Evolutionary conservation across 2,329 filamentous ascomycete species (phyloP).

Genomic region (Samsoniella hepiali): DNA sequence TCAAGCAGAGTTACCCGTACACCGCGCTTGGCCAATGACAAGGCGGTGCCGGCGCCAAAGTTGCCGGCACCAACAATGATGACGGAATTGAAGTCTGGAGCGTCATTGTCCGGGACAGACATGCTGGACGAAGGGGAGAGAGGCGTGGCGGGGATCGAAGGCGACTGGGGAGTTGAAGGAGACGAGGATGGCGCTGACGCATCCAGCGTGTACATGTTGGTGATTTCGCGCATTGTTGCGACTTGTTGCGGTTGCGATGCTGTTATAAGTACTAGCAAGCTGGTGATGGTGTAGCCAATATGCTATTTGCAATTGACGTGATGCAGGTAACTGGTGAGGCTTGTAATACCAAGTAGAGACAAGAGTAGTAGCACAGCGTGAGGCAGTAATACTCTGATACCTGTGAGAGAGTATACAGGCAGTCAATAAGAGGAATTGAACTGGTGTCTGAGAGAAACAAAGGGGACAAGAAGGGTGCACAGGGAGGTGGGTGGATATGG

Average conservation of each 20-base stretch:
- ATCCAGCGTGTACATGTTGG: constrained; percentile 9
- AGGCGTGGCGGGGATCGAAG: constrained; percentile 19
- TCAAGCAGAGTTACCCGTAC: constrained; percentile 37
- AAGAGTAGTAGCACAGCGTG: neutral
- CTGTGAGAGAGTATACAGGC: neutral
- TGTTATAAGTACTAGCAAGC: neutral
- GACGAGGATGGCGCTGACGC: constrained; percentile 12
- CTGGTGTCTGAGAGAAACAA: constrained; percentile 8
- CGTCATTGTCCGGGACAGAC: constrained; percentile 9
- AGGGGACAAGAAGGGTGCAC: neutral
- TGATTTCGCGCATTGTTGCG: constrained; percentile 7
- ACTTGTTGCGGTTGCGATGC: neutral
- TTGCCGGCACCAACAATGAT: constrained; percentile 43
- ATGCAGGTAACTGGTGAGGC: neutral
- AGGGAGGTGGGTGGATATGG: constrained; percentile 10
- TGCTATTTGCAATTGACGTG: neutral
- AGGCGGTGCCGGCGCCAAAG: constrained; percentile 43
- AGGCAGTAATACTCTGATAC: neutral
- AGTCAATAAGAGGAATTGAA: neutral
- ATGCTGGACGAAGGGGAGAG: constrained; percentile 16
- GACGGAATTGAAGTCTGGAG: constrained; percentile 22
- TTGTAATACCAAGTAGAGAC: neutral
- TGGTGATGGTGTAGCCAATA: neutral
- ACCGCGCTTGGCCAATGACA: constrained; percentile 32
- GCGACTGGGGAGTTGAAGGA: constrained; percentile 10